phyloP scores from a whole-genome alignment of 1,284 basidiomycete species.

The Lignosus rhinocerotis region DNA sequence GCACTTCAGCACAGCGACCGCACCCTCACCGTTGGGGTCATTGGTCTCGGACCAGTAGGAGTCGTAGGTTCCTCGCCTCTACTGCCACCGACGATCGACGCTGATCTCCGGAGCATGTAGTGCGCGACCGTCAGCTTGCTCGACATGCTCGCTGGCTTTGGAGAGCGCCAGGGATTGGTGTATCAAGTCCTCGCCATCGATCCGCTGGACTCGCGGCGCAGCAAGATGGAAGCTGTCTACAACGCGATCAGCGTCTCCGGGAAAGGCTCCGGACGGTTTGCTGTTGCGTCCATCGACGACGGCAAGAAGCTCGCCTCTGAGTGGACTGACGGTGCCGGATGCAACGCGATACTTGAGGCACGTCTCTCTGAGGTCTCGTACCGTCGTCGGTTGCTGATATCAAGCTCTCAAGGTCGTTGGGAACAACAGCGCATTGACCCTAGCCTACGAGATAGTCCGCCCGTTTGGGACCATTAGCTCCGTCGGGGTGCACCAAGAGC shows the following conservation, averaged over 20 bases:
- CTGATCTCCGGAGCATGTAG: slow-evolving; percentile 24
- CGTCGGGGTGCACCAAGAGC: slow-evolving; percentile 71
- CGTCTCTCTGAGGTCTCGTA: slow-evolving; percentile 8
- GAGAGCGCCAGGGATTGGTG: slow-evolving; percentile 32
- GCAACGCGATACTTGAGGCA: slow-evolving; percentile 69
- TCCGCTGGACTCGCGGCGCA: slow-evolving; percentile 52
- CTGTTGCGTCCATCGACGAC: slow-evolving; percentile 51
- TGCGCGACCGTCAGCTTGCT: slow-evolving; percentile 65
- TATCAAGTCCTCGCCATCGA: slow-evolving; percentile 68
- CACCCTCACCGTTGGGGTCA: slow-evolving; percentile 57
- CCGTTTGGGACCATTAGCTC: slow-evolving; percentile 81
- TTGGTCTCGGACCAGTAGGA: slow-evolving; percentile 79
- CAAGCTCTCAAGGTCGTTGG: slow-evolving; percentile 69
- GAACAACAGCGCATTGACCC: slow-evolving; percentile 64
- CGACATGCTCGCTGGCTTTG: slow-evolving; percentile 52
- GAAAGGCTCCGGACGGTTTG: slow-evolving; percentile 49
- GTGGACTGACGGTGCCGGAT: slow-evolving; percentile 59
- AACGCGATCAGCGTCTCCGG: slow-evolving; percentile 45
- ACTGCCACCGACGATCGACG: neutral
- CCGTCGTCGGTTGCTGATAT: neutral
- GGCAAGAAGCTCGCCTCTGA: slow-evolving; percentile 48
- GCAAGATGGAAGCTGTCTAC: slow-evolving; percentile 59
- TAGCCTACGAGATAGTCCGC: slow-evolving; percentile 78
- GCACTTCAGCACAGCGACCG: slow-evolving; percentile 41
- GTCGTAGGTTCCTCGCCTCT: slow-evolving; percentile 41